Base-by-base conservation (phyloP, 495 filamentous ascomycete species). In the Aspergillus egyptiacus region DNA sequence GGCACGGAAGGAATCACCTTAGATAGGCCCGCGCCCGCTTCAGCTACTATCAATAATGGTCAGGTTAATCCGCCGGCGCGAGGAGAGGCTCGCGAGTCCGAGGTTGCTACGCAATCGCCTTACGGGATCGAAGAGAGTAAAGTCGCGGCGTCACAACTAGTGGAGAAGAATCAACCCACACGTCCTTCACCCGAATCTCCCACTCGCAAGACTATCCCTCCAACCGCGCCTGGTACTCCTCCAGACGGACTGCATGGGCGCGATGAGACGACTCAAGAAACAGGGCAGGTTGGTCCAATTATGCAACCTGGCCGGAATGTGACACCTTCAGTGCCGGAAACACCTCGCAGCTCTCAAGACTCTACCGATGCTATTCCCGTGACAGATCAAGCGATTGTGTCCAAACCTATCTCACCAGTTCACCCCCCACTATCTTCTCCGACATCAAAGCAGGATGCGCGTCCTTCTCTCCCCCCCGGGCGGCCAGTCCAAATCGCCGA, bases 391-490 rank as follows among this genome's bases (percentile, higher is more conserved):
- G 27, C 44, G 17, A 57, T 48, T 30, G 31, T 44, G 1, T 54
- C 58, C 13, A 42, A 61, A 33, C 45, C 41, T 15, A 53, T 56
- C 8, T 37, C 62, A 4, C 56, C 61, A 6, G 35, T 56, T 18
- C 54, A 56, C 1, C 46, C 58, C 31, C 36, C 50, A 20, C 31
- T 51, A 11, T 3, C 48, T 7, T 51, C 53, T 14, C 23, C 53
- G 2, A 60, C 56, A 43, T 62, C 59, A 45, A 68, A 69, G 47
- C 55, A 54, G 47, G 65, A 65, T 34, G 47, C 53, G 35, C 63
- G 59, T 27, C 59, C 65, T 6, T 62, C 68, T 48, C 60, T 68
- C 48, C 53, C 53, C 20, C 31, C 66, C 28, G 63, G 65, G 6
- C 53, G 50, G 22, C 19, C 46, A n/a, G 6, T 51, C n/a, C 64